Base-by-base conservation (phyloP, 2,329 filamentous ascomycete genomes). In the Endoconidiophora laricicola region DNA sequence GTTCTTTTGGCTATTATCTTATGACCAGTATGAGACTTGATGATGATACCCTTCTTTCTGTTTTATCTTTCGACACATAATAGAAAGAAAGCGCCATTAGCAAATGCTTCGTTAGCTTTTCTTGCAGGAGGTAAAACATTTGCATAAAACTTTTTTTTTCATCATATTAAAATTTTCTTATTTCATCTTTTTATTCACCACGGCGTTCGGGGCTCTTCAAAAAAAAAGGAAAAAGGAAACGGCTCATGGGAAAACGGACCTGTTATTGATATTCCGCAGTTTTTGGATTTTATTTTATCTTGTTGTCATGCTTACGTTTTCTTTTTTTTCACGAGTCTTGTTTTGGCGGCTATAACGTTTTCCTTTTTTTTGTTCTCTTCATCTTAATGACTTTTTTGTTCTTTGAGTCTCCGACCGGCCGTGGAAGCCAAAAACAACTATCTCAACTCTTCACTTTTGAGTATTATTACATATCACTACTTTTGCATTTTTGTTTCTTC, bases 371-470 rank as follows among this genome's bases (percentile, higher is more conserved):
- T 41, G 40, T 26, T 48, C 26, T 48, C 33, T 6, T 38, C 37
- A 6, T 38, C 22, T 46, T 46, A 5, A 14, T 39, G 12, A 7
- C 23, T 22, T 14, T 46, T 22, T 38, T 20, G 6, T 46, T 2
- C n/a, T 16, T 46, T 45, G 42, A 44, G 33, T 50, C 48, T 38
- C 39, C n/a, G 49, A 36, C 33, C 43, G 41, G 41, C 50, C 46
- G 50, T 49, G 46, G 43, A 52, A 44, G 22, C 16, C 44, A 43
- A 36, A 45, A 36, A 33, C 29, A 16, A 3, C 29, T 37, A 47
- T 53, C 51, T 54, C 48, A 54, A 52, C 52, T 52, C 52, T 49
- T 26, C 16, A 46, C 16, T 24, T 43, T 18, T 48, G 18, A 26
- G 18, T 14, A 22, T 40, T 26, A 36, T n/a, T 36, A 23, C 36